These are phyloP conservation scores for Triangularia setosa DNA, from an alignment of 2,329 filamentous ascomycete genomes.

Conservation along the genomic window DNA sequence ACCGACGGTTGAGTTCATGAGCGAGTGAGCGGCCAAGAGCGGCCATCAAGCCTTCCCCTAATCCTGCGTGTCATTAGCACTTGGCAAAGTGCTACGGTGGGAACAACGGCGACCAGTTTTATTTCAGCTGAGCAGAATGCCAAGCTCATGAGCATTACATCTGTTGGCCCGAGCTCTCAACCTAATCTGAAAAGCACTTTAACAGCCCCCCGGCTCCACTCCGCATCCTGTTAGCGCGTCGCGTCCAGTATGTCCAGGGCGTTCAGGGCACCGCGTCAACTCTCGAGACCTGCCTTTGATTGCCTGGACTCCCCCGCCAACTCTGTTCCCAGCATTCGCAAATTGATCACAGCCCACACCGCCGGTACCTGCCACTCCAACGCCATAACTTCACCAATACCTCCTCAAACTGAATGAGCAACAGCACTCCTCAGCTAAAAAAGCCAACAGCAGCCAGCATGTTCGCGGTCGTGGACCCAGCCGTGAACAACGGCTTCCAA, in stretches of 20 bases:
- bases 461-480: neutral
- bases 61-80: neutral
- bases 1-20: neutral
- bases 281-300: neutral
- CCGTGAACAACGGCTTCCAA: neutral
- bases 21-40: neutral
- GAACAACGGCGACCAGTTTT: neutral
- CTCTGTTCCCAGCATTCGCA: neutral
- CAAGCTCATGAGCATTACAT: too few relatives aligned
- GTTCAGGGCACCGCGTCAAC: neutral
- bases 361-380: neutral
- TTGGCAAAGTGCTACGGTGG: neutral
- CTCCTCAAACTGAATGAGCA: neutral
- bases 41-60: neutral
- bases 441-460: neutral
- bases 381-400: neutral
- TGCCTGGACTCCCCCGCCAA: neutral
- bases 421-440: neutral
- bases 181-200: neutral
- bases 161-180: neutral
- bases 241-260: too few relatives aligned
- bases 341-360: neutral
- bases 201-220: neutral
- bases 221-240: neutral
- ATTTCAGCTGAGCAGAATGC: neutral